Conservation (phyloP, 352 stramenopile species). For the Globisporangium alternatum region DNA sequence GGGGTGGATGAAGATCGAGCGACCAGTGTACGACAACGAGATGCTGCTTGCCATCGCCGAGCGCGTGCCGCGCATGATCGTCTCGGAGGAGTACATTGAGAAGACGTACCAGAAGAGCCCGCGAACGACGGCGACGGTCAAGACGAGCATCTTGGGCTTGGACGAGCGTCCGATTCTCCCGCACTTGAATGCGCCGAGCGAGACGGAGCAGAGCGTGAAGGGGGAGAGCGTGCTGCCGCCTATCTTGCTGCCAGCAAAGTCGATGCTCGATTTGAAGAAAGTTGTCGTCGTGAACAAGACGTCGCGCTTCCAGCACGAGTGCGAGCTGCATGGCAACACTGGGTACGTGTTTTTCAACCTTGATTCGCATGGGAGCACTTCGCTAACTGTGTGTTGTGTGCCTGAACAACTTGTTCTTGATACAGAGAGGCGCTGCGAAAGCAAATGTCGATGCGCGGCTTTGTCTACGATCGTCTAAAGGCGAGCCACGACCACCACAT, state of each 20-base stretch:
- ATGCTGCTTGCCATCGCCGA: conserved; percentile 82
- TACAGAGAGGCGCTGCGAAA: conserved; percentile 80
- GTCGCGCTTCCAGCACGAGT: conserved; percentile 85
- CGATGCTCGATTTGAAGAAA: conserved; percentile 67
- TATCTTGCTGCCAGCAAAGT: conserved; percentile 40
- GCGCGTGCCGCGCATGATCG: conserved; percentile 84
- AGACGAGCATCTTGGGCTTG: conserved; percentile 13
- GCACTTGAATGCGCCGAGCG: conserved; percentile 2
- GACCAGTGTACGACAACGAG: conserved; percentile 88
- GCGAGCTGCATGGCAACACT: conserved; percentile 74
- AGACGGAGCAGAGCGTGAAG: neutral
- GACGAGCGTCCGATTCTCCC: conserved; percentile 13
- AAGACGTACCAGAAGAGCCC: conserved; percentile 69
- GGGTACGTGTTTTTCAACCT: conserved; percentile 35
- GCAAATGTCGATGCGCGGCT: conserved; percentile 89
- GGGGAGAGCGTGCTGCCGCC: conserved; percentile 27
- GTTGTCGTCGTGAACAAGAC: conserved; percentile 88
- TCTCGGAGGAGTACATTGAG: conserved; percentile 86
- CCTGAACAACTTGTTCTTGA: neutral
- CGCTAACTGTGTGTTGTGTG: conserved; percentile 9
- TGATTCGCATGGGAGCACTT: neutral
- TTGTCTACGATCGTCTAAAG: conserved; percentile 84
- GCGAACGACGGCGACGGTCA: conserved; percentile 15
- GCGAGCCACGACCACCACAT: conserved; percentile 86
- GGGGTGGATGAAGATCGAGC: conserved; percentile 86